phyloP scores from a whole-genome alignment of 2,329 filamentous ascomycete species.

The Cladobotryum protrusum region DNA sequence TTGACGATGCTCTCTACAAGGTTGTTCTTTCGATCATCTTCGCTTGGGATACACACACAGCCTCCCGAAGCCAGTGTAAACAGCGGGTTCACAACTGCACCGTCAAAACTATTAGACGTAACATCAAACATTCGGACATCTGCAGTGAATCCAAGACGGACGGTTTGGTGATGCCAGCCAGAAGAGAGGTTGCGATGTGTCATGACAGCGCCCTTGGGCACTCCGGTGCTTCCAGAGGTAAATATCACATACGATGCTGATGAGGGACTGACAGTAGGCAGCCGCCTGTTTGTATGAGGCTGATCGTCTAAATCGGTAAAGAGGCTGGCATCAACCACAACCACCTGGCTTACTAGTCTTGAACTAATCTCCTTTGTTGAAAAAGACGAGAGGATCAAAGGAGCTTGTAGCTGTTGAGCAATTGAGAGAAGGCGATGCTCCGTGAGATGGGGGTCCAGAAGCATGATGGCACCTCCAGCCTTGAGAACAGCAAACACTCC shows the following conservation, averaged over 20 bases:
- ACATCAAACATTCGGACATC: constrained; percentile 10
- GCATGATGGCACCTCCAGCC: background rate
- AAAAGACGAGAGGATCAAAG: too few relatives aligned
- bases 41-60: constrained; percentile 2
- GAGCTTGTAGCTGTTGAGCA: too few relatives aligned
- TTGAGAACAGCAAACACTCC: constrained; percentile 12
- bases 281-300: too few relatives aligned
- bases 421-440: too few relatives aligned
- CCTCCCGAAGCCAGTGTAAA: constrained; percentile 12
- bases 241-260: constrained; percentile 35
- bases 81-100: constrained; percentile 2
- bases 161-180: constrained; percentile 31
- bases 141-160: constrained; percentile 12
- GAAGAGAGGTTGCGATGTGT: constrained; percentile 34
- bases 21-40: background rate
- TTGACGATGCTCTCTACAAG: background rate
- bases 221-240: constrained; percentile 45
- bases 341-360: too few relatives aligned
- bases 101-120: constrained; percentile 14
- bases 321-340: too few relatives aligned
- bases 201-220: constrained; percentile 46
- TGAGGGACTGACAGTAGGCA: background rate
- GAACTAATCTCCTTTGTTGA: too few relatives aligned
- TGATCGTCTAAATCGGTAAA: too few relatives aligned
- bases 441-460: too few relatives aligned